Conservation (phyloP, 148 eudicot species). For the Camellia sinensis region DNA sequence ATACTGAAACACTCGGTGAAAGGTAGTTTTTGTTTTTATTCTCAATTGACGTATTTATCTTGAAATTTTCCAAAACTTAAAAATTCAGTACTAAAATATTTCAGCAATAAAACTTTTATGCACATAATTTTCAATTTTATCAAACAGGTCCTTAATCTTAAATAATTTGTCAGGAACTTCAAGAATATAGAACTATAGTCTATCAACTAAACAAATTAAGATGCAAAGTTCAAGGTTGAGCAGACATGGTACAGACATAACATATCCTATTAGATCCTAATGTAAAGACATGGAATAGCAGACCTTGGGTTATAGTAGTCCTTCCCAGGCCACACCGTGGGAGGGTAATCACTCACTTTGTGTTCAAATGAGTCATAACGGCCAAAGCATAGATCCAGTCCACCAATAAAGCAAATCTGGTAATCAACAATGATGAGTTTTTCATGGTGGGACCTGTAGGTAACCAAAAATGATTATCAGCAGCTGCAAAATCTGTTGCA, state of each 20-base stretch:
- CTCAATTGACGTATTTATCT: not conserved
- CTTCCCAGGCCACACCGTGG: conserved; percentile 86
- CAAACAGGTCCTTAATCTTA: not conserved
- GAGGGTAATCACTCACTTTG: conserved; percentile 70
- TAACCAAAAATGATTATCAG: conserved; percentile 18
- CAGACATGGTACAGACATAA: too few relatives aligned
- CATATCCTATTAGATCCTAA: not conserved
- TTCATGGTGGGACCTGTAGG: conserved; percentile 93
- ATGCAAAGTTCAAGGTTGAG: not conserved
- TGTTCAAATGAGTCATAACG: conserved; percentile 87
- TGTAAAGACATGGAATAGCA: conserved; percentile 14
- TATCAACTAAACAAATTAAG: not conserved
- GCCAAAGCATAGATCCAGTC: conserved; percentile 94
- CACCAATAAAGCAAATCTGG: conserved; percentile 86
- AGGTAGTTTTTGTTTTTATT: not conserved
- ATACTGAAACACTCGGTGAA: not conserved
- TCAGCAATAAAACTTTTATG: not conserved
- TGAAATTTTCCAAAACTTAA: too few relatives aligned
- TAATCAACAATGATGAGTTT: conserved; percentile 88
- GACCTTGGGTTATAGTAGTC: conserved; percentile 97
- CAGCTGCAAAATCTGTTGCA: conserved; percentile 3
- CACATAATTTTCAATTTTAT: not conserved
- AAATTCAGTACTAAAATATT: not conserved
- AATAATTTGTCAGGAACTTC: not conserved
- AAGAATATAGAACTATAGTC: not conserved